Percentiles rank a stretch among this genome's conserved stretches.
These are phyloP conservation scores for Cadophora sp. DNA, from an alignment of 2,329 filamentous ascomycete genomes.

Conservation along the genomic window DNA sequence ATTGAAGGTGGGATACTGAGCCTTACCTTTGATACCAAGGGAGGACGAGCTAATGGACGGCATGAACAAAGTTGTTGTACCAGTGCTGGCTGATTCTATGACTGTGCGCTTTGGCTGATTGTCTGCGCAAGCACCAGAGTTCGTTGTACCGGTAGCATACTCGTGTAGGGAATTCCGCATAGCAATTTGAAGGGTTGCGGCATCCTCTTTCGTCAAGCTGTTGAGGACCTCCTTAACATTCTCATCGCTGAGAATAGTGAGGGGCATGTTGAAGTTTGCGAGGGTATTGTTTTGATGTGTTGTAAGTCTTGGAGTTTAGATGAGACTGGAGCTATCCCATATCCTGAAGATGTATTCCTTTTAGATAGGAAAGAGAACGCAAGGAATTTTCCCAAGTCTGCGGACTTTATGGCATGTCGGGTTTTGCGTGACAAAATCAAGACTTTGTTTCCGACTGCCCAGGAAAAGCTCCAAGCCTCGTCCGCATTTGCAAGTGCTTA, in stretches of 20 bases:
- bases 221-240: conserved; percentile 63
- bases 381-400: background rate
- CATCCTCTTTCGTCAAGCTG: conserved; percentile 58
- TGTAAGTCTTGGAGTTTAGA: background rate
- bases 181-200: conserved; percentile 57
- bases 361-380: background rate
- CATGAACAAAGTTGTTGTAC: conserved; percentile 73
- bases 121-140: conserved; percentile 47
- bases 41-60: conserved; percentile 68
- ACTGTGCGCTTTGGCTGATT: conserved; percentile 62
- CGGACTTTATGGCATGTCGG: conserved; percentile 18
- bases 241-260: conserved; percentile 64
- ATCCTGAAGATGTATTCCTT: background rate
- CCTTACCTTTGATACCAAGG: conserved; percentile 71
- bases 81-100: conserved; percentile 56
- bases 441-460: background rate
- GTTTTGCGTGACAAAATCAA: background rate
- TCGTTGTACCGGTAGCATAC: conserved; percentile 63
- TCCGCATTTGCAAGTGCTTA: conserved; percentile 6
- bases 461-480: conserved; percentile 4
- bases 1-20: background rate
- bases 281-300: background rate
- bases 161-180: conserved; percentile 63
- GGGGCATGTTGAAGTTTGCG: conserved; percentile 53
- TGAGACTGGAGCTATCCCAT: background rate